Conservation (phyloP, 768 basidiomycete species). For the Strobilomyces confusus region DNA sequence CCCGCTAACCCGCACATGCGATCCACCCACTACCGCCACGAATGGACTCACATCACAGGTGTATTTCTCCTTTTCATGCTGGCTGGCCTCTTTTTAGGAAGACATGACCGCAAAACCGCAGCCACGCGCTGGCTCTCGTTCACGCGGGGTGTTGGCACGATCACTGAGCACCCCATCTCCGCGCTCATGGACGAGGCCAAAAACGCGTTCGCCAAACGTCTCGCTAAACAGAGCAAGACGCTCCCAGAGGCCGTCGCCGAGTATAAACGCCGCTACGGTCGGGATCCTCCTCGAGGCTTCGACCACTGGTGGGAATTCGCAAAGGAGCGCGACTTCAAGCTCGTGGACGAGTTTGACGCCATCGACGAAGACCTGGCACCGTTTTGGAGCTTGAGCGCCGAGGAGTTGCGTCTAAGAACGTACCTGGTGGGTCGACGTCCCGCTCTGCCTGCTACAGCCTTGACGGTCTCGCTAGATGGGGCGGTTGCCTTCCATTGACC, state of each 20-base stretch:
- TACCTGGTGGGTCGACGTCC: conserved; percentile 41
- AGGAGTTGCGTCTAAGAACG: conserved; percentile 65
- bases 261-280: conserved; percentile 73
- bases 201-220: conserved; percentile 56
- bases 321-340: conserved; percentile 61
- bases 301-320: conserved; percentile 89
- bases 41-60: conserved; percentile 40
- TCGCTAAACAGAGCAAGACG: conserved; percentile 76
- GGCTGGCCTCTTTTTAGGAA: conserved; percentile 43
- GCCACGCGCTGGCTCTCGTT: conserved; percentile 20
- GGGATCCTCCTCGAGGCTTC: conserved; percentile 85
- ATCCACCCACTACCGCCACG: conserved; percentile 18
- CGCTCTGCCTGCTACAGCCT: background rate
- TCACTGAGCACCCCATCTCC: conserved; percentile 72
- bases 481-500: conserved; percentile 75
- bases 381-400: conserved; percentile 73
- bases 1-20: conserved; percentile 13
- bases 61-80: conserved; percentile 48
- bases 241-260: conserved; percentile 75
- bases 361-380: conserved; percentile 76
- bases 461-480: conserved; percentile 49
- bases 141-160: background rate
- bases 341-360: conserved; percentile 88
- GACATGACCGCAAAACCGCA: conserved; percentile 14
- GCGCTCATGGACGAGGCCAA: conserved; percentile 83